These are phyloP conservation scores for Naganishia vaughanmartiniae DNA, from an alignment of 768 basidiomycete genomes.

Conservation along the genomic window DNA sequence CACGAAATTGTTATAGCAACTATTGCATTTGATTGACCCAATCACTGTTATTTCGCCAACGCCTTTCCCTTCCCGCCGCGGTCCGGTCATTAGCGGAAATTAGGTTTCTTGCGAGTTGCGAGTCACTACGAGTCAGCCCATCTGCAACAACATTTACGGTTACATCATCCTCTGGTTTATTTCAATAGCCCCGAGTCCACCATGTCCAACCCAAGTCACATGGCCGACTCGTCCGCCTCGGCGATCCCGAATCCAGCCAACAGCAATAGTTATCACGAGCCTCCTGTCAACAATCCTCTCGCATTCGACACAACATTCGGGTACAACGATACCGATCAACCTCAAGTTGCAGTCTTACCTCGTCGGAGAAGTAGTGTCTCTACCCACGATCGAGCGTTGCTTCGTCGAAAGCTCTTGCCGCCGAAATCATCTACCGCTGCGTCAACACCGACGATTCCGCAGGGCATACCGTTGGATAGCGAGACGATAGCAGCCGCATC, in stretches of 20 bases:
- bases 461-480: slow-evolving; percentile 1
- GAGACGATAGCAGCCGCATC: not conserved
- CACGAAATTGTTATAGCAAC: no score
- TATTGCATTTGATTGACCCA: not conserved
- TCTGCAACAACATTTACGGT: not conserved
- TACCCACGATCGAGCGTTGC: slow-evolving; percentile 4
- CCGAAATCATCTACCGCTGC: slow-evolving; percentile 5
- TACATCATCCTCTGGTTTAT: not conserved
- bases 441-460: slow-evolving; percentile 11
- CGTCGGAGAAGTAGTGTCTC: slow-evolving; percentile 18
- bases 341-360: slow-evolving; percentile 11
- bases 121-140: not conserved
- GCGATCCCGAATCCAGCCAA: not conserved
- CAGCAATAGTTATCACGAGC: slow-evolving; percentile 2
- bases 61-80: not conserved
- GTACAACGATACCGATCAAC: slow-evolving; percentile 11
- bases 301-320: not conserved
- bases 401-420: slow-evolving; percentile 11
- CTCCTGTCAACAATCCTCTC: not conserved
- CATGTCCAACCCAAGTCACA: not conserved
- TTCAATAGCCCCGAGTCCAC: not conserved
- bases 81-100: slow-evolving; percentile 17
- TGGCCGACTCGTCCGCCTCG: not conserved
- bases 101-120: not conserved
- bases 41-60: not conserved